These are phyloP conservation scores for Vitis amurensis DNA, from an alignment of 164 flowering plant genomes.

Conservation along the genomic window DNA sequence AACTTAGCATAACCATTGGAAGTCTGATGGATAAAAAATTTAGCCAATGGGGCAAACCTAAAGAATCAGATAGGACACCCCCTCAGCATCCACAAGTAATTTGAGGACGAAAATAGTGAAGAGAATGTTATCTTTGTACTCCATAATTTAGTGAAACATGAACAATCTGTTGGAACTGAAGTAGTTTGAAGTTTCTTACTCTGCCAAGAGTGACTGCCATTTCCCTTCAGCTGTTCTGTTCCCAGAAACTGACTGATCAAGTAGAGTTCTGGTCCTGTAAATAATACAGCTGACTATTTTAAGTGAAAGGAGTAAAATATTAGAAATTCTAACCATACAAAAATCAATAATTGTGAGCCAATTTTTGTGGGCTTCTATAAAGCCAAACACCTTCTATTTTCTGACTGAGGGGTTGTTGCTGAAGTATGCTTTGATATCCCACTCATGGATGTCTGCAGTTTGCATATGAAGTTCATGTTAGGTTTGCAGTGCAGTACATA, in stretches of 20 bases:
- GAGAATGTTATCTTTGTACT: too few species aligned
- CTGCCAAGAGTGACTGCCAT: conserved; percentile 27
- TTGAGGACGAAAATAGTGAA: too few species aligned
- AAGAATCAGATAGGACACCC: too few species aligned
- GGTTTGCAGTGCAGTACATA: not conserved
- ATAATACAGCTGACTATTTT: conserved; percentile 3
- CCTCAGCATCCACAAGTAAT: too few species aligned
- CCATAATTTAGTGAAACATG: not conserved
- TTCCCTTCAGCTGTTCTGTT: conserved; percentile 30
- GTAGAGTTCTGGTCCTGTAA: conserved; percentile 35
- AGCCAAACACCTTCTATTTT: conserved; percentile 48
- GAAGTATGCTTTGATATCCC: conserved; percentile 34
- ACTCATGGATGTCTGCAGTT: conserved; percentile 49
- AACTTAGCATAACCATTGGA: too few species aligned
- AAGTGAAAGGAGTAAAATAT: not conserved
- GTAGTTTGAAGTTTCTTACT: conserved; percentile 26
- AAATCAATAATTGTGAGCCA: not conserved
- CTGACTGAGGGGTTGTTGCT: conserved; percentile 26
- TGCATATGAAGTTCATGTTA: conserved; percentile 14
- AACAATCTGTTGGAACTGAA: not conserved
- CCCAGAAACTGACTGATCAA: conserved; percentile 28
- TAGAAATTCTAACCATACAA: not conserved
- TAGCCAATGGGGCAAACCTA: too few species aligned
- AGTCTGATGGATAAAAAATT: too few species aligned
- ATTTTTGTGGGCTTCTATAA: not conserved